Percentiles rank a stretch among this genome's conserved stretches.
Conservation (phyloP, 768 basidiomycete species). For the Holtermanniella nyarrowii region DNA sequence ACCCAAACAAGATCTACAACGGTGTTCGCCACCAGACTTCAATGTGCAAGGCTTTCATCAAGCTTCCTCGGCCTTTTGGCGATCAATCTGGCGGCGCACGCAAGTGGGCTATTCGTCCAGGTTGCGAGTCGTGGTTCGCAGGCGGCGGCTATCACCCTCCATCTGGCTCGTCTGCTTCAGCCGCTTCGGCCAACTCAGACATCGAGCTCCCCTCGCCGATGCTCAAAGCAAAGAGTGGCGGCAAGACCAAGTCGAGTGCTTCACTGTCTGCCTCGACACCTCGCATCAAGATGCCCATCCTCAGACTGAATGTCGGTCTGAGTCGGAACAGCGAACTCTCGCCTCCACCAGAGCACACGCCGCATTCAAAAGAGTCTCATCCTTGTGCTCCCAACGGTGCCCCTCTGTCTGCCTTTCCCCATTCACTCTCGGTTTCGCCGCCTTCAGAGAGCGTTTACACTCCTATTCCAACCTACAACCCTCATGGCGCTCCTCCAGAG, state of each 20-base stretch:
- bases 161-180: neutral
- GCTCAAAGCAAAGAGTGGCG: neutral
- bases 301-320: neutral
- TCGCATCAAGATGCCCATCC: neutral
- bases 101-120: constrained; percentile 39
- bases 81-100: constrained; percentile 37
- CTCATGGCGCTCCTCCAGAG: neutral
- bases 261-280: neutral
- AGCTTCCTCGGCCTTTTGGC: constrained; percentile 36
- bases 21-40: constrained; percentile 39
- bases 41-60: constrained; percentile 38
- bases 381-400: neutral
- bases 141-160: constrained; percentile 30
- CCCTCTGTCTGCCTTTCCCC: too few species aligned
- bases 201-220: too few species aligned
- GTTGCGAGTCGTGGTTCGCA: constrained; percentile 36
- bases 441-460: too few species aligned
- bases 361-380: neutral
- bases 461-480: neutral
- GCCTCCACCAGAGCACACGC: neutral
- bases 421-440: too few species aligned
- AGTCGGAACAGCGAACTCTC: neutral
- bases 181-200: constrained; percentile 3
- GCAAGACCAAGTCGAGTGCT: neutral
- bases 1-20: constrained; percentile 40